These are phyloP conservation scores for Sphaerobolus stellatus DNA, from an alignment of 1,284 basidiomycete species.

Conservation along the genomic window DNA sequence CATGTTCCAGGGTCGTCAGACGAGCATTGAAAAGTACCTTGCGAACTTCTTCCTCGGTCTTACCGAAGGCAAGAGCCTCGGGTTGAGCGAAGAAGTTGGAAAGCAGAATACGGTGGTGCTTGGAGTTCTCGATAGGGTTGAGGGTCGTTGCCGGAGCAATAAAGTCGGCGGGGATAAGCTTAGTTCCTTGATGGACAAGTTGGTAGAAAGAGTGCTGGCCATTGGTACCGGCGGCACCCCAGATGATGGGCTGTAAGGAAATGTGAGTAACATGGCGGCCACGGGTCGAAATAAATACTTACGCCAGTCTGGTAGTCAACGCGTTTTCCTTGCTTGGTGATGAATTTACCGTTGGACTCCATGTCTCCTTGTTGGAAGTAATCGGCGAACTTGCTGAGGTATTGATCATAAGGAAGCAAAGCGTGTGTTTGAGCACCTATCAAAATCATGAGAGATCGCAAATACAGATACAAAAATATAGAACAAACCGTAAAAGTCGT, in stretches of 20 bases:
- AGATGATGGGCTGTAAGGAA: constrained; percentile 82
- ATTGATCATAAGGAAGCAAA: constrained; percentile 96
- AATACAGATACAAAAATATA: constrained; percentile 21
- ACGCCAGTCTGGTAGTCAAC: constrained; percentile 97
- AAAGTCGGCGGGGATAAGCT: constrained; percentile 93
- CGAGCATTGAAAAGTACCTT: constrained; percentile 33
- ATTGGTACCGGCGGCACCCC: constrained; percentile 98
- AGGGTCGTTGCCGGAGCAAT: constrained; percentile 91
- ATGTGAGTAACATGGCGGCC: neutral
- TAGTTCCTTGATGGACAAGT: constrained; percentile 93
- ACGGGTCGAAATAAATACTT: constrained; percentile 31
- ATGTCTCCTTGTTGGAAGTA: constrained; percentile 99
- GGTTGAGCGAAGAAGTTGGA: constrained; percentile 99
- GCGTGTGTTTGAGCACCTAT: constrained; percentile 87
- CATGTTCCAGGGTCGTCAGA: neutral
- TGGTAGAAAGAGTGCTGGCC: constrained; percentile 99
- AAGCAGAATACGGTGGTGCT: constrained; percentile 96
- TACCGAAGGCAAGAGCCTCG: constrained; percentile 96
- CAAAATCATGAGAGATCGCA: neutral
- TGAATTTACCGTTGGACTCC: constrained; percentile 98
- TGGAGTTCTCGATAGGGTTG: constrained; percentile 83
- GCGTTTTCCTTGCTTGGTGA: constrained; percentile 90
- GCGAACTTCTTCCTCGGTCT: constrained; percentile 86
- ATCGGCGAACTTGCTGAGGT: constrained; percentile 98
- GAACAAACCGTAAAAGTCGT: constrained; percentile 85